phyloP scores from a whole-genome alignment of 2,329 filamentous ascomycete species.

The Phialophora expanda region DNA sequence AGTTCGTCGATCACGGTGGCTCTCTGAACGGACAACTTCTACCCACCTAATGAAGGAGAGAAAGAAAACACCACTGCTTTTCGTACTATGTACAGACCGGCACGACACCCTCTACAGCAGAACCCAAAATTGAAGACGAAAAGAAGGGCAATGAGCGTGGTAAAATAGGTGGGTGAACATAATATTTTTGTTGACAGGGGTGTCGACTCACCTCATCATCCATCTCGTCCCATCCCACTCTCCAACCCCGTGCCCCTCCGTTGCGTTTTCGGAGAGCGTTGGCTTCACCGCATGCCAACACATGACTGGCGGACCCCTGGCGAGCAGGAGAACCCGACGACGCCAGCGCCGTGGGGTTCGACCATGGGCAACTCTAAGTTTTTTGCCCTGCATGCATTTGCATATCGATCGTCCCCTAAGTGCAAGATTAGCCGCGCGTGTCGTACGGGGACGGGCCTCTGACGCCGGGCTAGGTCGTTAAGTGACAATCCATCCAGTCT shows the following conservation, averaged over 20 bases:
- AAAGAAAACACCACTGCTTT: neutral
- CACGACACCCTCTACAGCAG: neutral
- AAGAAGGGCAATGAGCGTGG: neutral
- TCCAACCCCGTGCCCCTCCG: neutral
- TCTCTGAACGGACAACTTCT: neutral
- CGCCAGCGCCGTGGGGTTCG: conserved; percentile 14
- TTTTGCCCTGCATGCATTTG: neutral
- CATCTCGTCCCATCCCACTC: neutral
- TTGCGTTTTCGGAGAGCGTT: neutral
- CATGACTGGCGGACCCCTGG: conserved; percentile 8
- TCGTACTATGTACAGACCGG: neutral
- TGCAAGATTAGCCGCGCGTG: conserved; percentile 39
- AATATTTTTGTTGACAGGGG: neutral
- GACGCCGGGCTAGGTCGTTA: conserved; percentile 34
- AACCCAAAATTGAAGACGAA: neutral
- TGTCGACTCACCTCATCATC: neutral
- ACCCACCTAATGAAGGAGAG: neutral
- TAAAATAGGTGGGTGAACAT: neutral
- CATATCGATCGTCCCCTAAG: conserved; percentile 36
- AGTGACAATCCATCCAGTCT: conserved; percentile 35
- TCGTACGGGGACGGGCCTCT: conserved; percentile 1
- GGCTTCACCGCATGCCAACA: neutral
- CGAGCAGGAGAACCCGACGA: neutral
- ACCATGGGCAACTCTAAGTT: neutral
- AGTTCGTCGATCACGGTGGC: neutral